Base-by-base conservation (phyloP, 2,329 filamentous ascomycete species). In the Talaromyces atroroseus region DNA sequence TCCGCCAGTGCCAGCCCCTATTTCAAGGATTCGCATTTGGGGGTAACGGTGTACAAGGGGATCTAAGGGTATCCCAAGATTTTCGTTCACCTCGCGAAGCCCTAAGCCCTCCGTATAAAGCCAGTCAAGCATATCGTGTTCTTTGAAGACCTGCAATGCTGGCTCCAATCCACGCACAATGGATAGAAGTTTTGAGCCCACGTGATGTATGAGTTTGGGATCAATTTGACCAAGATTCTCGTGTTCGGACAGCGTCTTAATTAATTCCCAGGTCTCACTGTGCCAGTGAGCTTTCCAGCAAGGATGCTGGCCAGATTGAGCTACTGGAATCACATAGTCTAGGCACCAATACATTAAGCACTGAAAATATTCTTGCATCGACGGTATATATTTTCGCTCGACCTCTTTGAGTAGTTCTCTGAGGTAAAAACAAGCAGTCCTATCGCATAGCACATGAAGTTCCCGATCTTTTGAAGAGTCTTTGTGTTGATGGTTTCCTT, bases 11-110 rank as follows among this genome's bases (percentile, higher is more conserved):
- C 78, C 77, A 14, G 73, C 76, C 18, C 76, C 76, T 18, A 70
- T 70, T 51, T 78, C 76, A 6, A 80, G 59, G 34, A 80, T 68
- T 5, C 73, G 71, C 49, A 75, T 66, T n/a, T 68, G 68, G 0
- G 77, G 77, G 49, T 73, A 74, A 1, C 72, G 68, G 51, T 76
- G 67, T 0, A 65, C 52, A 5, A 80, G 65, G 21, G 71, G 68
- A 5, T 65, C 64, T 18, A 71, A 62, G 18, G 73, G 63, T 16
- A 59, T 34, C 24, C 62, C 65, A 21, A 57, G 49, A 8, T 42
- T 20, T 3, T 11, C 16, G 20, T 57, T 57, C 5, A 29, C 29
- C 24, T 46, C 20, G 2, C 6, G 38, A 18, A 50, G 12, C 70
- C 45, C 42, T 66, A 65, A 1, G 59, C 63, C 5, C 62, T 60